Evolutionary conservation across 179 eudicot species (phyloP), one percentile per base, ranked within the genome.

Genomic region (Nepenthes alata): DNA sequence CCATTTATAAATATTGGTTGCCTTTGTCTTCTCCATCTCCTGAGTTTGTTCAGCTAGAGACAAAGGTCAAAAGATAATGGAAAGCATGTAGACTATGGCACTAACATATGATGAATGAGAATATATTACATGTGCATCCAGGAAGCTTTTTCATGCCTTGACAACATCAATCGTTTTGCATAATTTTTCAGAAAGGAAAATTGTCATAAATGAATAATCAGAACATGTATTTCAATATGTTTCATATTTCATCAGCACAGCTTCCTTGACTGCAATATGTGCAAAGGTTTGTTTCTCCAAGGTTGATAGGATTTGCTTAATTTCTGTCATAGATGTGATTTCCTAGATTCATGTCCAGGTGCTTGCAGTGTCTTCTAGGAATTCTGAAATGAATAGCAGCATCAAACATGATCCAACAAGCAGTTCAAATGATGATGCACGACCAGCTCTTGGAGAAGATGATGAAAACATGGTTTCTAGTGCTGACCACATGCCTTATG

Each of bases 391-490:
- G 16, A 63, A 37, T 69, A 77, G 68, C 67, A 74, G 71, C 61
- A 57, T 60, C 57, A 77, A 75, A 47, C 78, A 75, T 71, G 82
- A 80, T 68, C 57, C 77, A 62, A 59, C 67, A 49, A 72, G 57
- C 73, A 70, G 70, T 67, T 67, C 61, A 11, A 80, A 75, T 81
- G 84, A 80, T 62, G 82, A 84, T 50, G 35, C 78, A 37, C 67
- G 70, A 37, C 35, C 69, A 54, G 69, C 70, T 67, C 64, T 69
- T 56, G 98, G 85, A 66, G 91, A 89, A 52, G 97, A 91, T 87
- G 97, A 78, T 67, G 95, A 94, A 63, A 85, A 71, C 83, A 94
- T 94, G 87, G 95, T 94, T 66, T 82, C 97, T 63, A 75, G 81
- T 66, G 78, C 87, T 64, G 68, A 66, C 58, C 59, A 65, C 66